Base-by-base conservation (phyloP, 257 asterid genomes). In the Petunia secreta region DNA sequence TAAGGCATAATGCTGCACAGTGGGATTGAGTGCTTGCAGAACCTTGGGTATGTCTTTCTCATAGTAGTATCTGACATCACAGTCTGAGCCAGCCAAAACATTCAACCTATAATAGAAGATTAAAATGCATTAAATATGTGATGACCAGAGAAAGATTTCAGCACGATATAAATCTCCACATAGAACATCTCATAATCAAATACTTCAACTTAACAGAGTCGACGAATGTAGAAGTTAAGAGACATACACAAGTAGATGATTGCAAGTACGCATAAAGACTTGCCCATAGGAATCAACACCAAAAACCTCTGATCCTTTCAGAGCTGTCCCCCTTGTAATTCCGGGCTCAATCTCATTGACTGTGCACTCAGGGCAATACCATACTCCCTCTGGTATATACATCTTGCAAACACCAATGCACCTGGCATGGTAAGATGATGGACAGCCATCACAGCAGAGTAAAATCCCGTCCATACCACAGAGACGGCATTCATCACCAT, bases 361-460 rank as follows among this genome's bases (percentile, higher is more conserved):
- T 66, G 84, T 79, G 86, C 98, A 93, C 88, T 93, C 98, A 1
- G 98, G 97, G 83, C 98, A 93, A 83, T 88, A 90, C 98, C 98
- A 93, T 41, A 93, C 83, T 60, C 91, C 97, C 69, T 86, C 89
- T 5, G 96, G 88, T 85, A 89, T 86, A 83, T 83, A 83, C 93
- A 83, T 78, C 86, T 92, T 93, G 89, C 81, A 84, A 88, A 93
- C 87, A 39, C 98, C 98, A 82, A 93, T 79, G 87, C 98, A 93
- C 86, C 97, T 90, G 57, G 94, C 79, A 84, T 93, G 98, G 86
- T 87, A 93, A 76, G 93, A 89, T 57, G 92, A 88, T 0, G 97
- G 98, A 82, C 98, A 93, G 58, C 98, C 97, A 82, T 93, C 97
- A 83, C 98, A 93, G 79, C 98, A 93, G 80, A 93, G 87, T 84